Conservation (phyloP, 1,284 basidiomycete species). For the Phellopilus nigrolimitatus region DNA sequence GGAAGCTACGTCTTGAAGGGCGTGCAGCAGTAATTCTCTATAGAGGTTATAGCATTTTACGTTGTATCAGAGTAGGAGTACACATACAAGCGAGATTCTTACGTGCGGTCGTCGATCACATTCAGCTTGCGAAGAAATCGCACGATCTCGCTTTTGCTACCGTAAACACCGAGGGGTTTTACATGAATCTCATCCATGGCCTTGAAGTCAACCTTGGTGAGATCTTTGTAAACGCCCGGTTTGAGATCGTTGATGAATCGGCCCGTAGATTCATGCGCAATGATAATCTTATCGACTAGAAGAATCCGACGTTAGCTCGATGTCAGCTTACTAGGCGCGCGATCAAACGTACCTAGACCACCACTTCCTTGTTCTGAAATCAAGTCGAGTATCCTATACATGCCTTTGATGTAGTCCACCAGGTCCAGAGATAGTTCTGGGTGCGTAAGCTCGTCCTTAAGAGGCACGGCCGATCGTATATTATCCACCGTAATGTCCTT, state of each 20-base stretch:
- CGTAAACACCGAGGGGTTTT: conserved; percentile 52
- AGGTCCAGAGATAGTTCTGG: conserved; percentile 24
- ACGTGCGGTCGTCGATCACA: conserved; percentile 36
- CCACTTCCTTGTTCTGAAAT: conserved; percentile 46
- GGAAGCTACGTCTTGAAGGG: conserved; percentile 22
- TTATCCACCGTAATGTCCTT: too few species aligned
- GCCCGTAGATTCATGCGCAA: conserved; percentile 43
- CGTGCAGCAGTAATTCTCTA: conserved; percentile 22
- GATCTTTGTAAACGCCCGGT: conserved; percentile 44
- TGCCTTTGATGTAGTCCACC: conserved; percentile 31
- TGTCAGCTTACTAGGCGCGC: too few species aligned
- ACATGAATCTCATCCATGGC: conserved; percentile 39
- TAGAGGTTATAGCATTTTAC: conserved; percentile 4
- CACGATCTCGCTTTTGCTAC: conserved; percentile 45
- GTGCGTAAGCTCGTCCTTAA: background rate
- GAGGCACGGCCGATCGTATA: background rate
- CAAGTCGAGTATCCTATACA: conserved; percentile 50
- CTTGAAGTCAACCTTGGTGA: conserved; percentile 51
- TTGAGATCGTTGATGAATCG: conserved; percentile 41
- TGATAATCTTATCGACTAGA: conserved; percentile 58
- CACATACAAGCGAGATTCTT: too few species aligned
- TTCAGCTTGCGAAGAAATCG: conserved; percentile 35
- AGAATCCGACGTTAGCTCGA: too few species aligned
- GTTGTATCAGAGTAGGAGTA: conserved; percentile 9
- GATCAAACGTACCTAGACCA: conserved; percentile 37